phyloP scores from a whole-genome alignment of 371 early-diverging fungal genomes.

The Rhizopus delemar region DNA sequence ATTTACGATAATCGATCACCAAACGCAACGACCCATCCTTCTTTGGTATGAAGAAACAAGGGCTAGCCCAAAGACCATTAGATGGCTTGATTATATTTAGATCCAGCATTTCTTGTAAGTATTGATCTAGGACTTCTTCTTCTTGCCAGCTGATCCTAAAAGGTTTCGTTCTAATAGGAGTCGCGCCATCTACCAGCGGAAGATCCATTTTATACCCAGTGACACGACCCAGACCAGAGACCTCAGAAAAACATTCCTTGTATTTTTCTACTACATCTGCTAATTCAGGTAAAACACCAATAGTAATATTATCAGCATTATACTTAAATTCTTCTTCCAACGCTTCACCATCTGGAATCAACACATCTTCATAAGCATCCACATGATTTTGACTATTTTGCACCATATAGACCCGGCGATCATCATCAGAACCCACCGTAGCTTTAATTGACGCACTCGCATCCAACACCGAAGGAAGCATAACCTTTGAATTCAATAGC shows the following conservation, averaged over 20 bases:
- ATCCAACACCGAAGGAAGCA: too few relatives aligned
- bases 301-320: slow-evolving; percentile 3
- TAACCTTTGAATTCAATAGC: too few relatives aligned
- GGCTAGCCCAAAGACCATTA: slow-evolving; percentile 30
- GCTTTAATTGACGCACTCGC: too few relatives aligned
- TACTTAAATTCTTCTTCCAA: too few relatives aligned
- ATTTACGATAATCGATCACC: slow-evolving; percentile 45
- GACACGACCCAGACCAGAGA: slow-evolving; percentile 14
- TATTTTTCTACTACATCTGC: background rate
- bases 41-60: slow-evolving; percentile 53
- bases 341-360: too few relatives aligned
- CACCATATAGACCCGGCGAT: too few relatives aligned
- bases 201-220: slow-evolving; percentile 2
- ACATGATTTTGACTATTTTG: too few relatives aligned
- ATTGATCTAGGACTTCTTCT: slow-evolving; percentile 4
- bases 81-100: slow-evolving; percentile 19
- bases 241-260: slow-evolving; percentile 16
- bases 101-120: slow-evolving; percentile 16
- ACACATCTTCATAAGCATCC: too few relatives aligned
- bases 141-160: slow-evolving; percentile 26
- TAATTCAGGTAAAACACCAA: background rate
- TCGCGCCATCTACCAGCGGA: background rate
- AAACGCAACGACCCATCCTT: slow-evolving; percentile 23
- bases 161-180: slow-evolving; percentile 12
- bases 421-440: too few relatives aligned